Base-by-base conservation (phyloP, 495 filamentous ascomycete species). In the Chaetomidium leptoderma region DNA sequence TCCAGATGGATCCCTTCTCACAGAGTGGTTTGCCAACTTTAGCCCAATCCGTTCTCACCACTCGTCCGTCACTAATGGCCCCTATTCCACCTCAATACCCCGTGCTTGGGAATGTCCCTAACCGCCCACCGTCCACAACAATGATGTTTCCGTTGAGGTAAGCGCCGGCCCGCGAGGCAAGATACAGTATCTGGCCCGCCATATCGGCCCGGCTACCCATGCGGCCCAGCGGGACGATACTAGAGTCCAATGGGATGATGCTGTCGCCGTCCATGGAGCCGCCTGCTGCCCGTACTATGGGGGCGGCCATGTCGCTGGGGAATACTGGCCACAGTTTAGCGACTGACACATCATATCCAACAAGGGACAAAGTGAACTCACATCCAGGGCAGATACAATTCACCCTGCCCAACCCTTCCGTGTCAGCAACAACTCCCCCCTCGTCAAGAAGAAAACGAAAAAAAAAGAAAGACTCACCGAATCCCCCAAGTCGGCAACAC, bases 381-480 rank as follows among this genome's bases (percentile, higher is more conserved):
- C 84, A 68, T 19, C 86, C 87, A 29, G 87, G 86, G 9, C 82
- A 81, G 26, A 89, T 76, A n/a, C 79, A 77, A 72, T 89, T 89
- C 9, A 79, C 73, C 50, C 76, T 76, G 6, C n/a, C 4, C 19
- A 75, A n/a, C 11, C 13, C 2, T n/a, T n/a, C n/a, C n/a, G n/a
- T 74, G 75, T 35, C 72, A 59, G 82, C 70, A 58, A 48, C 78
- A n/a, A 69, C 1, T 27, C 17, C n/a, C n/a, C n/a, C n/a, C 9
- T 19, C 19, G 6, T 10, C 0, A 13, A 50, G 13, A 17, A 11
- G 1, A 21, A 2, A 29, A 14, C 17, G 8, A 27, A 48, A 37
- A 24, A 23, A 21, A 42, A 24, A 23, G 16, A 30, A 47, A 24
- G 11, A 62, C 64, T 61, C 52, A 74, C 21, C 83, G 72, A 50